These are phyloP conservation scores for Suillus subaureus DNA, from an alignment of 768 basidiomycete species.

Conservation along the genomic window DNA sequence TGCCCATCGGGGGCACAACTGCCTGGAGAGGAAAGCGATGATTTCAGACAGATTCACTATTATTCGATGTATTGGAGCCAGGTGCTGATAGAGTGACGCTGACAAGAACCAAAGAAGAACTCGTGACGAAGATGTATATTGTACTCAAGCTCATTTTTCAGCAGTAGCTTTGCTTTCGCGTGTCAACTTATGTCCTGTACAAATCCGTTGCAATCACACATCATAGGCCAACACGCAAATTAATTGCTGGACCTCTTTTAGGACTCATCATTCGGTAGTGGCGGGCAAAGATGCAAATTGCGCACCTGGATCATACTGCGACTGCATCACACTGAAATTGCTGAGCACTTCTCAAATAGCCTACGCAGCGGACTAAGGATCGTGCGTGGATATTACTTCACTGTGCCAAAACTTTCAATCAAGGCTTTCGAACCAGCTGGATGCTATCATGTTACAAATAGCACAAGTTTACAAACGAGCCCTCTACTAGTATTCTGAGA, in stretches of 20 bases:
- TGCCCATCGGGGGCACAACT: constrained; percentile 36
- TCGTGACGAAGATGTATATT: neutral
- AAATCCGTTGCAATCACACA: neutral
- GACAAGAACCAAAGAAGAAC: neutral
- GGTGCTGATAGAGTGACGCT: neutral
- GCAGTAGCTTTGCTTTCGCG: neutral
- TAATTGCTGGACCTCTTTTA: neutral
- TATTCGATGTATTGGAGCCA: constrained; percentile 7
- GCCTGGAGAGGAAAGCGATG: constrained; percentile 30
- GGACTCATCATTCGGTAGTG: neutral
- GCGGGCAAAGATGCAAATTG: neutral
- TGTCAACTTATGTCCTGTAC: neutral
- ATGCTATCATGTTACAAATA: neutral
- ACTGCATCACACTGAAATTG: neutral
- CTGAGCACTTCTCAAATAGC: neutral
- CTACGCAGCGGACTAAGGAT: neutral
- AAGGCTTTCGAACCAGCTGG: neutral
- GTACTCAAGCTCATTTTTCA: neutral
- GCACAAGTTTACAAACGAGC: neutral
- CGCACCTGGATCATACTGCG: neutral
- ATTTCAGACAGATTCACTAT: constrained; percentile 13
- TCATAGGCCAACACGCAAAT: neutral
- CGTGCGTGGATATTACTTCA: neutral
- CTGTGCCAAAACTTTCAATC: neutral
- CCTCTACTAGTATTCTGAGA: neutral